Evolutionary conservation across 805 yeast species (phyloP), one percentile per base, ranked within the genome.

Genomic region (Yamadazyma paraphyllophila): DNA sequence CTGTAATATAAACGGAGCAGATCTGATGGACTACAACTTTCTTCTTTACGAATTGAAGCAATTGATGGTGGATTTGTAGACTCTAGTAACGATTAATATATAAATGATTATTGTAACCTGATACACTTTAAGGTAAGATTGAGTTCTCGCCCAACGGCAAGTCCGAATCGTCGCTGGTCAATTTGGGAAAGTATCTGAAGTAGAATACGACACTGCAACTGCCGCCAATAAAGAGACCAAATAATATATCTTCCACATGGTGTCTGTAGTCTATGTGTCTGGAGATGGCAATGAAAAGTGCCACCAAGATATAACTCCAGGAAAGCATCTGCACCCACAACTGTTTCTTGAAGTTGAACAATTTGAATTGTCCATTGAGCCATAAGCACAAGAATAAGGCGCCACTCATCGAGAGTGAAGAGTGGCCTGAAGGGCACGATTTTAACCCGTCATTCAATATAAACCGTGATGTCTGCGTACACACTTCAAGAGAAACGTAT

Each of bases 381-480:
- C 73, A 69, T 34, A 66, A 49, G 9, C 61, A 46, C 36, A 69
- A 54, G 50, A 61, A 69, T 14, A 60, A 50, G 40, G 65, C 57
- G 1, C 71, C 68, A 26, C 67, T 58, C 50, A 67, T 65, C 9
- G 66, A 50, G 43, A 68, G 56, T 24, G 71, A 64, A 5, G 72
- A 64, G 49, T 68, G 73, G 29, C 73, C 75, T 34, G 69, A 64
- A 6, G 75, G 75, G 7, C 72, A 66, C 14, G 72, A 66, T 45
- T 67, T 65, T 64, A 68, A 56, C 4, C 75, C 75, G 46, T 69
- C 75, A 13, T 49, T 45, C 4, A 71, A 69, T 36, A 66, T 52
- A 1, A 70, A 68, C 1, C 61, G 58, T 13, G 39, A 41, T 11
- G 39, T 27, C 20, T 47, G 49, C 2, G 69, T 58, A 47, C 75